These are phyloP conservation scores for Aureobasidium sp. DNA, from an alignment of 2,329 filamentous ascomycete species.

Conservation along the genomic window DNA sequence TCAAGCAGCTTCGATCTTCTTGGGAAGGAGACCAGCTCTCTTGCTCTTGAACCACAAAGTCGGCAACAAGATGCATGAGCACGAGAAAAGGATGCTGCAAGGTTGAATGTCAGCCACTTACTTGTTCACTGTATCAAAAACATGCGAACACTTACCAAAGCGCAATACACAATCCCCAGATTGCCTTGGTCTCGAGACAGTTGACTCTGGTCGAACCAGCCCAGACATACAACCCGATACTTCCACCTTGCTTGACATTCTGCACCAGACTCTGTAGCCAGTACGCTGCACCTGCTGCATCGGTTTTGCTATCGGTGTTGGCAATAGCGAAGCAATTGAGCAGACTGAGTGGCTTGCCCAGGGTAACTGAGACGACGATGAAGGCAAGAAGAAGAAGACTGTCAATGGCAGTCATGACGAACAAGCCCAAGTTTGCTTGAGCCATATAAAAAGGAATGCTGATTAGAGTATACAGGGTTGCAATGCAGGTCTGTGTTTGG, in stretches of 20 bases:
- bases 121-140: background rate
- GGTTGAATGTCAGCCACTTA: background rate
- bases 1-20: background rate
- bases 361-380: conserved; percentile 64
- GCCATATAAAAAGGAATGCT: conserved; percentile 75
- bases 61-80: conserved; percentile 36
- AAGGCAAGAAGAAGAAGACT: conserved; percentile 63
- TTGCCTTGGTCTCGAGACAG: conserved; percentile 75
- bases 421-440: conserved; percentile 64
- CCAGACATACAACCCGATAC: conserved; percentile 44
- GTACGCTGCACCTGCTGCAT: conserved; percentile 41
- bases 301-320: conserved; percentile 35
- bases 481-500: conserved; percentile 58
- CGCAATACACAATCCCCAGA: conserved; percentile 78
- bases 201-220: conserved; percentile 53
- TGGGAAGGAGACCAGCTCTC: conserved; percentile 27
- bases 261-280: conserved; percentile 45
- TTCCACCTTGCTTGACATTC: conserved; percentile 43
- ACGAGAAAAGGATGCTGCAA: conserved; percentile 37
- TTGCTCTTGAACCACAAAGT: conserved; percentile 43
- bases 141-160: conserved; percentile 50
- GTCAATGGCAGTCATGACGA: conserved; percentile 62
- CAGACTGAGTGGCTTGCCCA: conserved; percentile 73
- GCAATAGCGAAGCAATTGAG: conserved; percentile 58
- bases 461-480: conserved; percentile 61